A percentile compares a stretch with the other conserved stretches of the same genome.
Conservation (phyloP, 306 rosid species). For the Boehmeria nivea region DNA sequence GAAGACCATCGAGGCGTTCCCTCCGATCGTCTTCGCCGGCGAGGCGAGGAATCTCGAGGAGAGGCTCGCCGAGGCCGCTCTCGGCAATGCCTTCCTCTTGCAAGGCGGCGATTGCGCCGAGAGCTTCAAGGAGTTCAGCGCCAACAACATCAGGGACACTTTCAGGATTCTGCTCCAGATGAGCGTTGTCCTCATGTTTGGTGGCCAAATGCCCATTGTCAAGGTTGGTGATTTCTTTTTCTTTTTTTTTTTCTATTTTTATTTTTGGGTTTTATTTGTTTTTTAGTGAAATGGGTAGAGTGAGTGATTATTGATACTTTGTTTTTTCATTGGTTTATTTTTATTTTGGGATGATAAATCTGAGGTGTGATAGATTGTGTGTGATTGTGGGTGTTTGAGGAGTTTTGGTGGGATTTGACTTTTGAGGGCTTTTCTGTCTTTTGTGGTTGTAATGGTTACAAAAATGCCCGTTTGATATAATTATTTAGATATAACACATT, state of each 20-base stretch:
- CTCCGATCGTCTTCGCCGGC: conserved; percentile 74
- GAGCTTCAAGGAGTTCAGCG: conserved; percentile 79
- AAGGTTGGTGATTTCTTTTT: conserved; percentile 32
- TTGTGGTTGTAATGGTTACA: not conserved
- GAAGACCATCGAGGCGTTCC: conserved; percentile 50
- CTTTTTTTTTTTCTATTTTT: not conserved
- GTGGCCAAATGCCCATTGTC: conserved; percentile 61
- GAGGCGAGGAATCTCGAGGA: conserved; percentile 70
- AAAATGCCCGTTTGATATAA: too few relatives aligned
- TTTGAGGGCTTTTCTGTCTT: not conserved
- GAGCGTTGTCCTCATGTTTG: conserved; percentile 77
- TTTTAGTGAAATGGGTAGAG: too few relatives aligned
- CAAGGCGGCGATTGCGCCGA: conserved; percentile 78
- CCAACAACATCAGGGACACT: conserved; percentile 61
- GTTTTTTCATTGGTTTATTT: not conserved
- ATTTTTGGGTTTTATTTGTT: not conserved
- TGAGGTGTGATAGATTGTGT: not conserved
- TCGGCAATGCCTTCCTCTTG: conserved; percentile 64
- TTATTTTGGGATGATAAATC: not conserved
- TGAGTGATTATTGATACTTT: too few relatives aligned
- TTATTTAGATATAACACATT: too few relatives aligned
- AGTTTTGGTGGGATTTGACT: not conserved
- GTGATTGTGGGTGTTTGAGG: not conserved
- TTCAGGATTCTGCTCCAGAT: conserved; percentile 63
- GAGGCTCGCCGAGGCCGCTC: conserved; percentile 60